phyloP scores from a whole-genome alignment of 371 early-diverging fungal genomes.

The Entomophthora muscae region DNA sequence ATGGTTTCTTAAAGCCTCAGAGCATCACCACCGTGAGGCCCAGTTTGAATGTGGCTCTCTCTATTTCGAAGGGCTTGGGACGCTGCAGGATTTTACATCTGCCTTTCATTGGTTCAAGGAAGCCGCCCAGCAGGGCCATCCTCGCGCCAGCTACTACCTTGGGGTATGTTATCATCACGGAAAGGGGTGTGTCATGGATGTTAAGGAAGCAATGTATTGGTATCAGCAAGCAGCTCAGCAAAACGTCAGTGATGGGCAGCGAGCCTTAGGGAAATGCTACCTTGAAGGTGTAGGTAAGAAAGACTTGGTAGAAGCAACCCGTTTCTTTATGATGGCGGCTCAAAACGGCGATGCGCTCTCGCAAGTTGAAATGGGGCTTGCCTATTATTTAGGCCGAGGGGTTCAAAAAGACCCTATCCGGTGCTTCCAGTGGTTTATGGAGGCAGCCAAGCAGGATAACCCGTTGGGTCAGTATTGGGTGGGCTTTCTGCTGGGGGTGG shows the following conservation, averaged over 20 bases:
- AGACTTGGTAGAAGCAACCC: constrained; percentile 33
- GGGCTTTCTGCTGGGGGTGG: neutral
- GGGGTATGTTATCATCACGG: constrained; percentile 67
- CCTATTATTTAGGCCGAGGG: constrained; percentile 55
- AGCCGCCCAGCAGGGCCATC: constrained; percentile 25
- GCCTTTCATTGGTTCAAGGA: constrained; percentile 34
- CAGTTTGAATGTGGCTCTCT: constrained; percentile 64
- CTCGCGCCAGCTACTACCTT: constrained; percentile 55
- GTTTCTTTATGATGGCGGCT: constrained; percentile 44
- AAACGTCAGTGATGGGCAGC: constrained; percentile 37
- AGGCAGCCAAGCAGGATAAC: constrained; percentile 35
- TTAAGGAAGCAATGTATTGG: constrained; percentile 37
- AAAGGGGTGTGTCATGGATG: constrained; percentile 34
- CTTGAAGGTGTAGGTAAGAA: constrained; percentile 50
- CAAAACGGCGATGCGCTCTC: constrained; percentile 49
- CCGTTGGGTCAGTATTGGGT: neutral
- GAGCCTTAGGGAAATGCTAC: constrained; percentile 48
- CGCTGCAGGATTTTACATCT: constrained; percentile 25
- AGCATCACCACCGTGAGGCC: constrained; percentile 50
- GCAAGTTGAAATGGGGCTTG: constrained; percentile 48
- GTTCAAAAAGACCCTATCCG: constrained; percentile 25
- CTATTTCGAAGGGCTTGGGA: constrained; percentile 50
- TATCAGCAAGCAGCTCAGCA: constrained; percentile 42
- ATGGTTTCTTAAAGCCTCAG: constrained; percentile 54
- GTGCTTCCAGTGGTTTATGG: constrained; percentile 44